Percentiles rank a stretch among this genome's conserved stretches.
Evolutionary conservation across 495 filamentous ascomycete species (phyloP).

Genomic region (Daldinia childiae): DNA sequence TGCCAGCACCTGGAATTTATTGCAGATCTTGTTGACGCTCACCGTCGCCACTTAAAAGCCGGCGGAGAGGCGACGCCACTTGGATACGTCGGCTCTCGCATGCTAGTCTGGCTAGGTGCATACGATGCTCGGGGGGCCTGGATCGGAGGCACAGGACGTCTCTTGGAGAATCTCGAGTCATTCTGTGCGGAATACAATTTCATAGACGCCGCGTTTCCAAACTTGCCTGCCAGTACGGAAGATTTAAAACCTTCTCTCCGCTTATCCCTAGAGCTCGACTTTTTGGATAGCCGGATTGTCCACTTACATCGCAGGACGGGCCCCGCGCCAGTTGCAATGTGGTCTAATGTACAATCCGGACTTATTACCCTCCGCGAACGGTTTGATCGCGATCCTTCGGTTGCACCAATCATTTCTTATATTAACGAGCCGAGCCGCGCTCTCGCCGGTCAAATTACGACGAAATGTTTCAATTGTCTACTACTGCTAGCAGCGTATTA

Average conservation of each 20-base stretch:
- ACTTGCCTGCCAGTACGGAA: conserved; percentile 14
- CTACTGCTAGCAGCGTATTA: conserved; percentile 31
- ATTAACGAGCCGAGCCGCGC: conserved; percentile 19
- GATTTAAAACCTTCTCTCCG: conserved; percentile 29
- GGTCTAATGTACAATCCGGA: conserved; percentile 21
- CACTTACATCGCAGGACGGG: conserved; percentile 12
- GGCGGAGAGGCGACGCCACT: conserved; percentile 30
- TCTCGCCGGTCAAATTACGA: conserved; percentile 23
- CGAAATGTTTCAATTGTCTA: conserved; percentile 30
- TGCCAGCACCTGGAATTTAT: conserved; percentile 30
- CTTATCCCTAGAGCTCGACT: conserved; percentile 27
- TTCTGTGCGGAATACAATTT: conserved; percentile 32
- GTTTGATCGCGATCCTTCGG: conserved; percentile 17
- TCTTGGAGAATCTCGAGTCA: conserved; percentile 25
- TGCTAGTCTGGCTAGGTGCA: conserved; percentile 34
- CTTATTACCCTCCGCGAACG: conserved; percentile 19
- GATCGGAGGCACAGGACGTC: conserved; percentile 27
- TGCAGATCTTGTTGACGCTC: conserved; percentile 31
- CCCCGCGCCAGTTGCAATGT: background rate
- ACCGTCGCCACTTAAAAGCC: conserved; percentile 20
- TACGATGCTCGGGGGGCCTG: conserved; percentile 26
- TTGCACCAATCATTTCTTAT: conserved; percentile 23
- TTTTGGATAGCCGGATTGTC: conserved; percentile 29
- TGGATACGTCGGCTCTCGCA: conserved; percentile 26
- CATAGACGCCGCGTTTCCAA: conserved; percentile 30